Percentiles rank a stretch among this genome's conserved stretches.
phyloP scores from a whole-genome alignment of 1,284 basidiomycete genomes.

The Vanrija sp. region DNA sequence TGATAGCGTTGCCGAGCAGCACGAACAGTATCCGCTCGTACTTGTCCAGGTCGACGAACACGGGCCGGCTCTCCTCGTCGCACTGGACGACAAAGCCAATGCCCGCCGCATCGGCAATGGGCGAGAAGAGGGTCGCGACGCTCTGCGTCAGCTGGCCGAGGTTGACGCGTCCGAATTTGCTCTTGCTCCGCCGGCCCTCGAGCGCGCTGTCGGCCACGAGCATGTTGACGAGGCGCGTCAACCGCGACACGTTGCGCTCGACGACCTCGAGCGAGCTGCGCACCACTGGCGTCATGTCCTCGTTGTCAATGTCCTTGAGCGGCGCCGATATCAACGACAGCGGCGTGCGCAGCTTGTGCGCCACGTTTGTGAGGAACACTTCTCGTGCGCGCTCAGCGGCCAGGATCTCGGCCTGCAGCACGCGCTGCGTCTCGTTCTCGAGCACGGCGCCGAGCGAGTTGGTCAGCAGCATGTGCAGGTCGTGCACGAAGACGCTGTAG shows the following conservation, averaged over 20 bases:
- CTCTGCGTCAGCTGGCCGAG: constrained; percentile 47
- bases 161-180: constrained; percentile 44
- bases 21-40: constrained; percentile 51
- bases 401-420: too few relatives aligned
- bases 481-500: constrained; percentile 37
- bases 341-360: constrained; percentile 48
- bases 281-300: constrained; percentile 27
- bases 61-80: constrained; percentile 33
- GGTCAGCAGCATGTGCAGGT: too few relatives aligned
- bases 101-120: too few relatives aligned
- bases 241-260: constrained; percentile 36
- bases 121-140: constrained; percentile 26
- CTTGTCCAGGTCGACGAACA: constrained; percentile 48
- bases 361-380: constrained; percentile 42
- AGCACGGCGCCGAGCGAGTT: too few relatives aligned
- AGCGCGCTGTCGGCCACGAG: constrained; percentile 46
- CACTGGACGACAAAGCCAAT: constrained; percentile 38
- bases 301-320: constrained; percentile 34
- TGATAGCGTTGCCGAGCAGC: constrained; percentile 47
- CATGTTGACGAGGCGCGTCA: constrained; percentile 44
- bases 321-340: constrained; percentile 46
- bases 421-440: too few relatives aligned
- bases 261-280: constrained; percentile 41
- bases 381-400: too few relatives aligned
- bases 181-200: constrained; percentile 43